Conservation (phyloP, 2,329 filamentous ascomycete genomes). For the Juglanconis sp. region DNA sequence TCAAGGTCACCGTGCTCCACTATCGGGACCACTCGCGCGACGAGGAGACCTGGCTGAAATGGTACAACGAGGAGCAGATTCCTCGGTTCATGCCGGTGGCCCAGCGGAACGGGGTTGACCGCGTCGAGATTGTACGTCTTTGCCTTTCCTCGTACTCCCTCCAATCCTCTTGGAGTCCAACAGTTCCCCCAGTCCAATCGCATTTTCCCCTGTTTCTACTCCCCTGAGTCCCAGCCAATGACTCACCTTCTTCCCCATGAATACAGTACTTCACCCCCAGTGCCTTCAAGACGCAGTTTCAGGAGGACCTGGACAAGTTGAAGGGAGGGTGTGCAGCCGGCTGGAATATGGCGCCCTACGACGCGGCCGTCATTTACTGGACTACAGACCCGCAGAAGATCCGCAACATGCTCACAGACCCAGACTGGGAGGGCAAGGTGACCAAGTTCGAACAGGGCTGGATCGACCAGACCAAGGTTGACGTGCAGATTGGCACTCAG, state of each 20-base stretch:
- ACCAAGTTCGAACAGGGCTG: conserved; percentile 17
- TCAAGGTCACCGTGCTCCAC: conserved; percentile 5
- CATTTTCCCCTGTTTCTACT: too few species aligned
- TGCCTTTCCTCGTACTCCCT: neutral
- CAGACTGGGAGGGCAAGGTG: conserved; percentile 18
- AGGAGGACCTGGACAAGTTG: conserved; percentile 16
- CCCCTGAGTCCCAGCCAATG: too few species aligned
- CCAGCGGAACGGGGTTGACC: conserved; percentile 13
- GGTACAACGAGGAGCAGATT: conserved; percentile 17
- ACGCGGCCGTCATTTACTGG: conserved; percentile 19
- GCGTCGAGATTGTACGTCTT: conserved; percentile 9
- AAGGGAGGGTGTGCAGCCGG: conserved; percentile 11
- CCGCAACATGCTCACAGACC: conserved; percentile 18
- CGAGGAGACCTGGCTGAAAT: conserved; percentile 15
- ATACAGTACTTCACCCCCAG: conserved; percentile 13
- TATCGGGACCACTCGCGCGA: conserved; percentile 3
- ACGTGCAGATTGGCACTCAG: conserved; percentile 17
- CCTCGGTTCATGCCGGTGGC: conserved; percentile 16
- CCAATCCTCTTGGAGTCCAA: neutral
- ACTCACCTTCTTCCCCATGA: too few species aligned
- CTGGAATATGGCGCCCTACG: conserved; percentile 19
- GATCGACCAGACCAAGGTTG: conserved; percentile 15
- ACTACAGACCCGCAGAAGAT: conserved; percentile 19
- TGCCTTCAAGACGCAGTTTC: conserved; percentile 14
- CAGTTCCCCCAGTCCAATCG: too few species aligned